phyloP scores from a whole-genome alignment of 441 rosid species.

The Macaranga tanarius region DNA sequence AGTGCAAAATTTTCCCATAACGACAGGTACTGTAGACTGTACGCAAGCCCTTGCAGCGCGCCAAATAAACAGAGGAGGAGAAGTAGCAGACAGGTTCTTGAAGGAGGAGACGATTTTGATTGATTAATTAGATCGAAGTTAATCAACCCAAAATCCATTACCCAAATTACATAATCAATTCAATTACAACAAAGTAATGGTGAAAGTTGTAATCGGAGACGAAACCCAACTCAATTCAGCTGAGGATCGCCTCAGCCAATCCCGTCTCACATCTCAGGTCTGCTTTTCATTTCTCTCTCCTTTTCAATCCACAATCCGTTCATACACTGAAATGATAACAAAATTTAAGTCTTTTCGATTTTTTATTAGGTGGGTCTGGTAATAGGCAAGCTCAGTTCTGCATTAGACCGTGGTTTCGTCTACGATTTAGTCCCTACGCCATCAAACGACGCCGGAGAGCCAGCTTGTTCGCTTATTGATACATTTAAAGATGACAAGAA shows the following conservation, averaged over 20 bases:
- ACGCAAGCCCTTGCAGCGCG: too few species aligned
- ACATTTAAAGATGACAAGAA: slow-evolving; percentile 48
- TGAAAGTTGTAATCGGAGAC: slow-evolving; percentile 82
- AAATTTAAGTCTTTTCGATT: neutral
- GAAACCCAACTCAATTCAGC: slow-evolving; percentile 57
- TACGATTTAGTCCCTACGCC: slow-evolving; percentile 90
- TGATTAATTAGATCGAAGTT: too few species aligned
- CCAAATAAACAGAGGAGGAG: too few species aligned
- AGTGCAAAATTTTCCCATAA: too few species aligned
- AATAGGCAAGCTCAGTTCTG: slow-evolving; percentile 80
- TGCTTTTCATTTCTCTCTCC: neutral
- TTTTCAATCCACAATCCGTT: neutral
- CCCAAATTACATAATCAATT: neutral
- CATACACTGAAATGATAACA: neutral
- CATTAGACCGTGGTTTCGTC: slow-evolving; percentile 74
- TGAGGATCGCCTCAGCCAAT: slow-evolving; percentile 72
- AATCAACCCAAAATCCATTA: too few species aligned
- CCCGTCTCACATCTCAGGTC: slow-evolving; percentile 65
- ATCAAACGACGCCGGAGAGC: slow-evolving; percentile 62
- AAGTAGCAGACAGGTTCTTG: too few species aligned
- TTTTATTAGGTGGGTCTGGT: slow-evolving; percentile 71
- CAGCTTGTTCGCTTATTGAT: slow-evolving; percentile 63
- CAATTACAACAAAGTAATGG: slow-evolving; percentile 43
- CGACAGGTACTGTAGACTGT: too few species aligned
- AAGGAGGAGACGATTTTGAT: too few species aligned